Evolutionary conservation across 169 alveolate species (phyloP).

Genomic region (Plasmodium berghei): DNA sequence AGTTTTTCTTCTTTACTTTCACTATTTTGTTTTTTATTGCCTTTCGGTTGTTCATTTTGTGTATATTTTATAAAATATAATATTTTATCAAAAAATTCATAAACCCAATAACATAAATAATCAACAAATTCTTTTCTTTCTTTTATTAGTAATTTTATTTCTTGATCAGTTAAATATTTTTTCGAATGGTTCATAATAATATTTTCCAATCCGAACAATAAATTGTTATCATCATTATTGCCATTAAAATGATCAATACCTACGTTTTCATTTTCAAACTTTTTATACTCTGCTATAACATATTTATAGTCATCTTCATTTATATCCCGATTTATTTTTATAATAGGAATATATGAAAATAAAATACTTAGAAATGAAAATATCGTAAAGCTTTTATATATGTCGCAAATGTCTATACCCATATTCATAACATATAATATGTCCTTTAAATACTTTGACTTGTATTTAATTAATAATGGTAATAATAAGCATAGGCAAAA

Average conservation of each 20-base stretch:
- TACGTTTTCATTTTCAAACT: conserved; percentile 3
- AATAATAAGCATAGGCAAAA: conserved; percentile 62
- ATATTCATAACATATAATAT: conserved; percentile 45
- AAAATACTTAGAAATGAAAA: conserved; percentile 60
- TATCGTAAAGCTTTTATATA: conserved; percentile 70
- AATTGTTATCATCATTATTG: too few species aligned
- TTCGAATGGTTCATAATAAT: too few species aligned
- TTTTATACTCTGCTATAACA: conserved; percentile 21
- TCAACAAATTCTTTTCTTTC: conserved; percentile 57
- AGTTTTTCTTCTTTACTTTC: conserved; percentile 45
- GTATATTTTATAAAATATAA: conserved; percentile 55
- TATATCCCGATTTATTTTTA: conserved; percentile 29
- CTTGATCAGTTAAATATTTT: conserved; percentile 1
- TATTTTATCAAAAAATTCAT: conserved; percentile 72
- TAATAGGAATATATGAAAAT: conserved; percentile 64
- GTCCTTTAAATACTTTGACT: conserved; percentile 38
- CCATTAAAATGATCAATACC: not conserved
- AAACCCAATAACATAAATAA: conserved; percentile 61
- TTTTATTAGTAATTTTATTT: conserved; percentile 11
- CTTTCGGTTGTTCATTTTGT: conserved; percentile 49
- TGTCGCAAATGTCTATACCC: conserved; percentile 72
- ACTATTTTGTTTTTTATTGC: conserved; percentile 55
- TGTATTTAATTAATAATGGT: conserved; percentile 65
- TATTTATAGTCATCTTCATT: conserved; percentile 9
- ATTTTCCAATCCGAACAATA: not conserved